These are phyloP conservation scores for Pelargonium cotyledonis DNA, from an alignment of 441 rosid genomes.

Conservation along the genomic window DNA sequence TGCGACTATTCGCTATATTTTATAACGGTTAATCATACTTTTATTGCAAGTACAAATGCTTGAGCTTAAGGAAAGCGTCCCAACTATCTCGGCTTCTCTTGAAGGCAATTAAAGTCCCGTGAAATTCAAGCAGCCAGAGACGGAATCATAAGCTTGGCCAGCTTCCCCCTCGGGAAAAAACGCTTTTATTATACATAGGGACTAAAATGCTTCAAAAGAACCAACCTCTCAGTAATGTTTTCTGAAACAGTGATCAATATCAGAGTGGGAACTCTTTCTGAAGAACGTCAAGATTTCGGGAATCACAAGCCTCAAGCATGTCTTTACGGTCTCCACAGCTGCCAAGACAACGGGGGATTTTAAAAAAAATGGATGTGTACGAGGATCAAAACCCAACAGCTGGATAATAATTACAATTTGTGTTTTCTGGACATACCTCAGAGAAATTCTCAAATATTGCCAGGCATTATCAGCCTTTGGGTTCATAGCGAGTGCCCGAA, in stretches of 20 bases:
- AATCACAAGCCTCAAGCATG: slow-evolving; percentile 80
- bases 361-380: neutral
- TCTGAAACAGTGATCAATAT: slow-evolving; percentile 1
- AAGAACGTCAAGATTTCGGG: slow-evolving; percentile 76
- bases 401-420: neutral
- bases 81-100: no score
- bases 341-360: slow-evolving; percentile 20
- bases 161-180: neutral
- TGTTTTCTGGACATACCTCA: slow-evolving; percentile 43
- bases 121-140: neutral
- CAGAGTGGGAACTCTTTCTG: slow-evolving; percentile 86
- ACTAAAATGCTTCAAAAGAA: neutral
- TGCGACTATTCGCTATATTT: no score
- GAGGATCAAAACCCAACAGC: neutral
- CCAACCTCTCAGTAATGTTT: neutral
- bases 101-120: neutral
- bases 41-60: no score
- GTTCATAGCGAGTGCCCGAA: slow-evolving; percentile 94
- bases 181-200: neutral
- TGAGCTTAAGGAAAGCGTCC: no score
- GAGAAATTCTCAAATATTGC: slow-evolving; percentile 92
- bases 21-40: no score
- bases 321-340: slow-evolving; percentile 88
- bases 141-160: neutral
- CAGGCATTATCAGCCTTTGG: slow-evolving; percentile 99